phyloP scores from a whole-genome alignment of 202 grass and related monocot species.

The Panicum virgatum region DNA sequence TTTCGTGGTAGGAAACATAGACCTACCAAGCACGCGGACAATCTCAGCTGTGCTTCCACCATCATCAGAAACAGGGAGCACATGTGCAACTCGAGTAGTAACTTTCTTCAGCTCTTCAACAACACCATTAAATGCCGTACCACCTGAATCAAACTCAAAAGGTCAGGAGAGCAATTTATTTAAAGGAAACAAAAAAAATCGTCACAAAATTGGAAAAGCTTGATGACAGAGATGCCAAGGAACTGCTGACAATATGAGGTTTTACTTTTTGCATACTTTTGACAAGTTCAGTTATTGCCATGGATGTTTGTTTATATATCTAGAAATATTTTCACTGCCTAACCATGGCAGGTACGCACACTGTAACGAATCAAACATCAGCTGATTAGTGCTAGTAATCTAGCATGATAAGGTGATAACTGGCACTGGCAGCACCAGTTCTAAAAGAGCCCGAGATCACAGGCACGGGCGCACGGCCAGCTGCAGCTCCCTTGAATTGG shows the following conservation, averaged over 20 bases:
- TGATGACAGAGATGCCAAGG: background rate
- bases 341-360: background rate
- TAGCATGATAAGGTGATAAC: background rate
- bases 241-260: background rate
- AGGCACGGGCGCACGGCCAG: no score
- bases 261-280: background rate
- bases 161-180: background rate
- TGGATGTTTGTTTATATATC: background rate
- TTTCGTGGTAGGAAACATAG: background rate
- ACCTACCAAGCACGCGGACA: constrained; percentile 85
- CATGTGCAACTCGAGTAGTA: constrained; percentile 77
- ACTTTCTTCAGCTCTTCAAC: constrained; percentile 90
- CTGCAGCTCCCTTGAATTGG: background rate
- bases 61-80: constrained; percentile 93
- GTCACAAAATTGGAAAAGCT: background rate
- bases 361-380: no score
- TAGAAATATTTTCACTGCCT: background rate
- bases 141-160: constrained; percentile 51
- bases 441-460: background rate
- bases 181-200: background rate
- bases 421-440: background rate
- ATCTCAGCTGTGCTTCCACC: constrained; percentile 98
- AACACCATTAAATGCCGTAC: constrained; percentile 92
- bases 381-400: background rate
- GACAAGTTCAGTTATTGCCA: background rate